Evolutionary conservation across 495 filamentous ascomycete genomes (phyloP), one percentile per base, ranked within the genome.

Genomic region (Neurospora discreta): DNA sequence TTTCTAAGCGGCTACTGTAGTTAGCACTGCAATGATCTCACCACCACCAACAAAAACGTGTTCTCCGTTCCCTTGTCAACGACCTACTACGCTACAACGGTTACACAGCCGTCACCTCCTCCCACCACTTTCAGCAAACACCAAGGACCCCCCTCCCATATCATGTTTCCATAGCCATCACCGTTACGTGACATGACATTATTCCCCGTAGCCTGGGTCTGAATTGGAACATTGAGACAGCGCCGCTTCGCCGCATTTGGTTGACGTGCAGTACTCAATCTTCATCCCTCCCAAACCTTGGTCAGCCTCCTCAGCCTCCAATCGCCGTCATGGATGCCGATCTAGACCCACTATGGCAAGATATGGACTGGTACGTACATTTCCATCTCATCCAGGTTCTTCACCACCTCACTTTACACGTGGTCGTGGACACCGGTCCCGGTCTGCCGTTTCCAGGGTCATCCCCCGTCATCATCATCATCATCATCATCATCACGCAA

Each of bases 281-380:
- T 58, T 18, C 18, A 44, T 33, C 39, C 38, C 40, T 68, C 10
- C 33, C 26, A 1, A 1, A 8, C 10, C 15, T 46, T 33, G 18
- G 20, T 38, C 39, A 46, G 23, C 16, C 68, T 33, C 60, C 69
- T 71, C 69, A 33, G 42, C 13, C 13, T 68, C 68, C 71, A 39
- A 85, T 84, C 81, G 77, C 80, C 71, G 81, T 81, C 71, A 73
- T 85, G 75, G 82, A 85, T 72, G 82, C 77, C 42, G 84, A 86
- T 74, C 80, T 90, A 74, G 89, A 90, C 81, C 87, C 89, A 80
- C 84, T 90, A 76, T 93, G 90, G 89, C 85, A 91, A 70, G 88
- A 92, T 77, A 82, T 89, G 71, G 88, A 88, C 77, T 85, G 87
- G 86, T 89, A 83, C 69, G 83, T 79, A 16, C 23, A n/a, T 23